These are phyloP conservation scores for Glycyrrhiza uralensis DNA, from an alignment of 306 rosid genomes.

Conservation along the genomic window DNA sequence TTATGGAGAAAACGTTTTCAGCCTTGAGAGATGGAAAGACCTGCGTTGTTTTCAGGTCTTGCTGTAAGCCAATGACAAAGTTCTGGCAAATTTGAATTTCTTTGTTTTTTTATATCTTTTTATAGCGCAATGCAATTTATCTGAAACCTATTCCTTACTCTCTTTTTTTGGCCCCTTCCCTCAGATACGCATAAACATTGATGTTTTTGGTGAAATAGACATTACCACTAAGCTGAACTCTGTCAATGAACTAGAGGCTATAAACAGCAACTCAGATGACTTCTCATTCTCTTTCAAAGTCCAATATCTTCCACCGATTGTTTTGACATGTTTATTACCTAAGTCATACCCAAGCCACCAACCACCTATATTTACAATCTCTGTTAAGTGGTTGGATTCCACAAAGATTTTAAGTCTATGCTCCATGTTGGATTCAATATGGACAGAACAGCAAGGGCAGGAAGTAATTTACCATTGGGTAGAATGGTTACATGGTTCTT, in stretches of 20 bases:
- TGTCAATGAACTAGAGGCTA: conserved; percentile 27
- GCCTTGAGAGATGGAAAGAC: conserved; percentile 51
- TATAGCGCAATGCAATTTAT: neutral
- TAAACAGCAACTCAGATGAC: conserved; percentile 32
- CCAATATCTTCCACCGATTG: conserved; percentile 75
- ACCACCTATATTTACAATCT: conserved; percentile 65
- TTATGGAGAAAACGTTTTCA: conserved; percentile 62
- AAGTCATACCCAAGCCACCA: conserved; percentile 82
- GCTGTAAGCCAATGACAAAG: conserved; percentile 20
- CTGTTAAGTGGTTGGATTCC: conserved; percentile 72
- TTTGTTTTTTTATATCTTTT: neutral
- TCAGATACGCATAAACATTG: conserved; percentile 63
- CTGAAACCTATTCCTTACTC: neutral
- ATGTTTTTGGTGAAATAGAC: conserved; percentile 48
- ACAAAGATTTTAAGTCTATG: conserved; percentile 56
- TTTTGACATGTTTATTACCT: conserved; percentile 77
- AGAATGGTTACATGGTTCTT: conserved; percentile 73
- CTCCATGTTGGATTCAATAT: conserved; percentile 65
- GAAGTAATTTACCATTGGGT: conserved; percentile 92
- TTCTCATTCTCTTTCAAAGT: conserved; percentile 66
- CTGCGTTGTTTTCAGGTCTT: conserved; percentile 71
- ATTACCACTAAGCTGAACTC: conserved; percentile 57
- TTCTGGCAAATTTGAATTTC: neutral
- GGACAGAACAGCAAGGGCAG: conserved; percentile 69
- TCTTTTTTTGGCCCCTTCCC: neutral